Evolutionary conservation across 2,329 filamentous ascomycete species (phyloP).

Genomic region (Rhynchosporium secalis): DNA sequence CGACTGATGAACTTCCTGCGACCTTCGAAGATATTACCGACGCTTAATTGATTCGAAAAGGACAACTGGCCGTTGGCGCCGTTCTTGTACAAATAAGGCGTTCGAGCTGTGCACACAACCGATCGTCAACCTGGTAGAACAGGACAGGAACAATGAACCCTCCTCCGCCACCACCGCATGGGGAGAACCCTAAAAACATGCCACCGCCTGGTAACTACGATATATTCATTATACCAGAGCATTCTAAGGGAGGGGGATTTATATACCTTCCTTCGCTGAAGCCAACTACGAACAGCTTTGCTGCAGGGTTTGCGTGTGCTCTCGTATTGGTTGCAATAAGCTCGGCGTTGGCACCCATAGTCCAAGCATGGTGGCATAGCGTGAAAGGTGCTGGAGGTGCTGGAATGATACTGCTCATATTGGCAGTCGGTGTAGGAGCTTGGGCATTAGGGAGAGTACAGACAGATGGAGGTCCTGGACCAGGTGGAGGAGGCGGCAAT

Average conservation of each 20-base stretch:
- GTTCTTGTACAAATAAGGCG: conserved; percentile 13
- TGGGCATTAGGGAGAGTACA: conserved; percentile 74
- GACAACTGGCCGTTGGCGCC: conserved; percentile 9
- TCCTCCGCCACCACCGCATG: conserved; percentile 82
- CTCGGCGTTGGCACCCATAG: conserved; percentile 69
- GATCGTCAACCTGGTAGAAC: conserved; percentile 17
- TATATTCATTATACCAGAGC: conserved; percentile 94
- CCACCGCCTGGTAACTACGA: conserved; percentile 91
- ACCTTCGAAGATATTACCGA: conserved; percentile 28
- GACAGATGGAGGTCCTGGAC: conserved; percentile 46
- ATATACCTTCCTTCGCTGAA: conserved; percentile 89
- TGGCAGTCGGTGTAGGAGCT: conserved; percentile 72
- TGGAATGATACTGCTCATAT: conserved; percentile 69
- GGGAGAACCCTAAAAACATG: conserved; percentile 68
- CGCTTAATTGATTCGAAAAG: conserved; percentile 5
- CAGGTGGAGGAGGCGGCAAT: conserved; percentile 35
- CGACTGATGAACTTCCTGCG: conserved; percentile 33
- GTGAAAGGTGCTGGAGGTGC: conserved; percentile 72
- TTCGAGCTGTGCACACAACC: conserved; percentile 12
- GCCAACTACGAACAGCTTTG: conserved; percentile 85
- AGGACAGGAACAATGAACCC: conserved; percentile 44
- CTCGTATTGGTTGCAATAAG: conserved; percentile 72
- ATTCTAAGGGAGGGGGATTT: conserved; percentile 85
- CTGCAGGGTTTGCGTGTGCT: conserved; percentile 79
- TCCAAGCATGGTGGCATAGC: conserved; percentile 71